These are phyloP conservation scores for Coprinopsis strossmayeri DNA, from an alignment of 768 basidiomycete genomes.

Conservation along the genomic window DNA sequence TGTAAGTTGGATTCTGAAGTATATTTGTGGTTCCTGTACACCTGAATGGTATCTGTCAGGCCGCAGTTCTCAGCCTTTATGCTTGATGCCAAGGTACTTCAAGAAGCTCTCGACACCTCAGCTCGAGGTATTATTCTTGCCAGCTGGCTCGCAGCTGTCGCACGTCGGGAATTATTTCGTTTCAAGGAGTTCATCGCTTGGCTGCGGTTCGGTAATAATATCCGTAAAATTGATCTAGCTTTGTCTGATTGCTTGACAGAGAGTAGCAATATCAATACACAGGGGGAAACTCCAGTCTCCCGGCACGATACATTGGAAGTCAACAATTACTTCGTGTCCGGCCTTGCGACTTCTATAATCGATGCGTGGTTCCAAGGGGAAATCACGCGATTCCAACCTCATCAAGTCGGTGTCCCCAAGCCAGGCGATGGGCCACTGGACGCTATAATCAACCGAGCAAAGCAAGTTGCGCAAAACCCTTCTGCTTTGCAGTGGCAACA, in stretches of 20 bases:
- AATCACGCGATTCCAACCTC: slow-evolving; percentile 41
- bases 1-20: slow-evolving; percentile 37
- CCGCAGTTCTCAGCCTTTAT: slow-evolving; percentile 49
- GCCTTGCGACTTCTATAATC: slow-evolving; percentile 60
- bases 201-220: slow-evolving; percentile 60
- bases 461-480: slow-evolving; percentile 39
- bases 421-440: slow-evolving; percentile 27
- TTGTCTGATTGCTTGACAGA: slow-evolving; percentile 24
- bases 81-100: slow-evolving; percentile 34
- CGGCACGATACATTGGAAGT: slow-evolving; percentile 76
- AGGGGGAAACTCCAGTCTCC: slow-evolving; percentile 46
- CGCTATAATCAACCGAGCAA: slow-evolving; percentile 41
- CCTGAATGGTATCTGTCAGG: slow-evolving; percentile 30
- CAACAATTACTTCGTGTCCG: slow-evolving; percentile 70
- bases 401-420: slow-evolving; percentile 41
- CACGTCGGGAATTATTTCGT: slow-evolving; percentile 59
- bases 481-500: slow-evolving; percentile 43
- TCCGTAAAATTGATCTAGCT: not conserved
- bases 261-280: slow-evolving; percentile 42
- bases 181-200: slow-evolving; percentile 79
- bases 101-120: slow-evolving; percentile 43
- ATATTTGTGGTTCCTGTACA: not conserved
- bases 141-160: slow-evolving; percentile 61
- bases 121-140: slow-evolving; percentile 55
- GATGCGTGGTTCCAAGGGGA: slow-evolving; percentile 79